Base-by-base conservation (phyloP, 1,284 basidiomycete genomes). In the Malassezia sympodialis region DNA sequence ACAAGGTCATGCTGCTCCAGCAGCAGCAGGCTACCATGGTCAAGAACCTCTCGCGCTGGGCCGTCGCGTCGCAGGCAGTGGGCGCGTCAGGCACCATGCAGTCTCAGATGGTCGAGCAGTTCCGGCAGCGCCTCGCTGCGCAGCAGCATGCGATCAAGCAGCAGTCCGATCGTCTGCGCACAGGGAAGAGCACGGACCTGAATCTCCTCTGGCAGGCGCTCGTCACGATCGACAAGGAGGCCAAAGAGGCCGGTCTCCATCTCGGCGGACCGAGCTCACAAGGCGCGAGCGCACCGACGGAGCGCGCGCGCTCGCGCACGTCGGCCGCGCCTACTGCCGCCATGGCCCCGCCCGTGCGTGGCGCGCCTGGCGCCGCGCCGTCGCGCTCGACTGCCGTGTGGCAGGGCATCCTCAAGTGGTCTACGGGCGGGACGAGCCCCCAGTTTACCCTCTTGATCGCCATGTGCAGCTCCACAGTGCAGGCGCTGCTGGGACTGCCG, bases 211-310 rank as follows among this genome's bases (percentile, higher is more conserved):
- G 67, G 28, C 66, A 65, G 47, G 59, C 62, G 26, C 54, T 69
- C 45, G 59, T 67, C 26, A 64, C 58, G 12, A 69, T 69, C 32
- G 66, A 67, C 28, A 67, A 65, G 50, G 67, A 69, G 48, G 67
- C 67, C 3, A 56, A 49, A 31, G 63, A 69, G 40, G 60, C 63
- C 51, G 66, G 66, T 14, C 56, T 69, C 2, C 47, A 58, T 12
- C 49, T 69, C 23, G 61, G 64, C 14, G 67, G 67, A 6, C 66
- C 67, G 4, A 50, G 63, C 26, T 56, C 34, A 12, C 49, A 14
- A 46, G 40, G 5, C 37, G 2, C 19, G 4, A n/a, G 37, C 19
- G 15, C 37, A 4, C 12, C 37, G 5, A 21, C 21, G 5, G 37
- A 39, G 8, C 37, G 37, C 37, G 19, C 37, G 37, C 14, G 26